Evolutionary conservation across 1,284 basidiomycete genomes (phyloP).

Genomic region (Coniferiporia sulphurascens): DNA sequence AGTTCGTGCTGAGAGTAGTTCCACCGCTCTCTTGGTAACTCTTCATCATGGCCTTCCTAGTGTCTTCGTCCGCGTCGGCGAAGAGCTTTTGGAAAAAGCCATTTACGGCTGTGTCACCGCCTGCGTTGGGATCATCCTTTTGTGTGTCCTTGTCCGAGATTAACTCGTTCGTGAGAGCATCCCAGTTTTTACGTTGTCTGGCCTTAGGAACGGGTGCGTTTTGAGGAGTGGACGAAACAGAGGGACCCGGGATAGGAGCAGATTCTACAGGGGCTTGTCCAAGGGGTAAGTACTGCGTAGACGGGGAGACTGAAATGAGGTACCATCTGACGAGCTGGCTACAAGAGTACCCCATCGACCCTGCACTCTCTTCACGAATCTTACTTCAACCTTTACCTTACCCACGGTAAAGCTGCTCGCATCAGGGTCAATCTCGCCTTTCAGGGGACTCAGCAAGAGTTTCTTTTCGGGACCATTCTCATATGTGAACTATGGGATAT

Average conservation of each 20-base stretch:
- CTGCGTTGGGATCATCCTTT: conserved; percentile 77
- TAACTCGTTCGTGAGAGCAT: conserved; percentile 65
- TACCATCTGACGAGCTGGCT: conserved; percentile 71
- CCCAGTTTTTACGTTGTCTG: conserved; percentile 73
- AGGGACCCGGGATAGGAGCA: conserved; percentile 27
- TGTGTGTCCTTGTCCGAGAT: conserved; percentile 52
- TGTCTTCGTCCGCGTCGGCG: conserved; percentile 82
- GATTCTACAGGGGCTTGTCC: conserved; percentile 25
- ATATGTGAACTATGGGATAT: conserved; percentile 47
- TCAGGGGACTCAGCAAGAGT: conserved; percentile 69
- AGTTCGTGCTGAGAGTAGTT: conserved; percentile 90
- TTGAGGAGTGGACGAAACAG: conserved; percentile 17
- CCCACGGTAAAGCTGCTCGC: conserved; percentile 65
- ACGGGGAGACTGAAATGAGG: conserved; percentile 10
- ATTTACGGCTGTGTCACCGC: conserved; percentile 75
- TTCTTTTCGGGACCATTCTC: conserved; percentile 53
- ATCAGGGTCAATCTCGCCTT: conserved; percentile 70
- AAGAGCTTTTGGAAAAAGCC: conserved; percentile 83
- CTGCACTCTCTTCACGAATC: conserved; percentile 54
- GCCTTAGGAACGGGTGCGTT: conserved; percentile 26
- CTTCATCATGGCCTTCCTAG: conserved; percentile 92
- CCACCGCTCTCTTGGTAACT: conserved; percentile 89
- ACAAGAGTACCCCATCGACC: conserved; percentile 76
- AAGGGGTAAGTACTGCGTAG: conserved; percentile 7
- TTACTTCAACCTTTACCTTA: conserved; percentile 80